These are phyloP conservation scores for Podila horticola DNA, from an alignment of 192 early-diverging fungal genomes.

Conservation along the genomic window DNA sequence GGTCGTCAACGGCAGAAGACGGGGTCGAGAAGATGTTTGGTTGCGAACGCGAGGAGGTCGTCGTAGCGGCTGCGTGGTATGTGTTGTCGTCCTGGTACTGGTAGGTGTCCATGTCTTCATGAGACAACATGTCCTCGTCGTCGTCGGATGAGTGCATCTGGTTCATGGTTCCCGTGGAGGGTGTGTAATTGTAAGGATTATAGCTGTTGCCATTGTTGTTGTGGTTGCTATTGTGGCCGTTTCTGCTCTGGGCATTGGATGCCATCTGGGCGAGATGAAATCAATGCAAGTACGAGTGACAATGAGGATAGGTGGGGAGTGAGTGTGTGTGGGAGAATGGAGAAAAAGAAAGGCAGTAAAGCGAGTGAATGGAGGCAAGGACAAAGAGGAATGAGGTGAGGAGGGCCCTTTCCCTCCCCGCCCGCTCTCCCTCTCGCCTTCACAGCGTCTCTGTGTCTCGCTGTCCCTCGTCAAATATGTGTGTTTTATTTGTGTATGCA, in stretches of 20 bases:
- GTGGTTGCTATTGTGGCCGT: slow-evolving; percentile 1
- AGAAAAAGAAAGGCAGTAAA: too few species aligned
- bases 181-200: background rate
- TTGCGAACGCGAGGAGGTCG: background rate
- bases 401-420: too few species aligned
- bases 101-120: slow-evolving; percentile 2
- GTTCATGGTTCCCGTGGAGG: background rate
- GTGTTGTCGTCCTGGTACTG: slow-evolving; percentile 1
- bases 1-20: background rate
- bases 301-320: background rate
- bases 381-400: too few species aligned
- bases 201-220: background rate
- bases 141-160: background rate
- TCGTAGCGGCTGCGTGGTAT: background rate
- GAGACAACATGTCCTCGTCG: background rate
- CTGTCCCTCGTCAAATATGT: too few species aligned
- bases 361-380: too few species aligned
- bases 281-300: background rate
- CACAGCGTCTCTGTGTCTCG: too few species aligned
- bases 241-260: slow-evolving; percentile 4
- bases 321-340: too few species aligned
- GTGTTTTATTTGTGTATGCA: too few species aligned
- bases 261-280: slow-evolving; percentile 1
- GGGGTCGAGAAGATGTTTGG: background rate
- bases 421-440: too few species aligned